Percentiles rank a stretch among this genome's conserved stretches.
Conservation (phyloP, 805 yeast genomes). For the Ogataea angusta region DNA sequence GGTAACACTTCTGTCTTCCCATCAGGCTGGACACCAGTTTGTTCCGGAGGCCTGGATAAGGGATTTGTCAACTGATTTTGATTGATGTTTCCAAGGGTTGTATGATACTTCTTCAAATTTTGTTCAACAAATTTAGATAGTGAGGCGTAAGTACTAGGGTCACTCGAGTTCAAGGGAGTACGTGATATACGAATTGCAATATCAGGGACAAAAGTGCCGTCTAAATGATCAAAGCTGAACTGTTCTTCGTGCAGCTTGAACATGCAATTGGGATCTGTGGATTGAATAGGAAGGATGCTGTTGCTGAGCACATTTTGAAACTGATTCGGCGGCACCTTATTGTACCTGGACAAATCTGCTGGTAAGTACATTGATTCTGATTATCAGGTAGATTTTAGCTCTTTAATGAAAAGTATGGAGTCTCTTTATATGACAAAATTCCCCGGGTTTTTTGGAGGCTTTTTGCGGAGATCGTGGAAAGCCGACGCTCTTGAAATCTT, state of each 20-base stretch:
- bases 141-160: slow-evolving; percentile 52
- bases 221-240: slow-evolving; percentile 32
- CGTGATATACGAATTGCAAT: slow-evolving; percentile 34
- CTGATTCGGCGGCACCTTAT: slow-evolving; percentile 25
- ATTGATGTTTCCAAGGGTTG: slow-evolving; percentile 34
- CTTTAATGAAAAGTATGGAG: neutral
- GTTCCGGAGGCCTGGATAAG: slow-evolving; percentile 31
- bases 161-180: slow-evolving; percentile 35
- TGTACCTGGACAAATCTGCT: slow-evolving; percentile 27
- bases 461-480: neutral
- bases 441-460: neutral
- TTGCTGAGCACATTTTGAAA: slow-evolving; percentile 29
- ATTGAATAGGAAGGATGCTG: slow-evolving; percentile 33
- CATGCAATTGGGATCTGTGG: slow-evolving; percentile 34
- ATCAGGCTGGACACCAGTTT: slow-evolving; percentile 31
- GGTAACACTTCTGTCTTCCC: slow-evolving; percentile 35
- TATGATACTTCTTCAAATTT: slow-evolving; percentile 37
- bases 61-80: slow-evolving; percentile 42
- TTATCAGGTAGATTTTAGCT: neutral
- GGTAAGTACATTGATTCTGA: slow-evolving; percentile 31
- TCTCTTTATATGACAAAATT: neutral
- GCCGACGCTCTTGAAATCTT: neutral
- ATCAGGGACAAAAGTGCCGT: slow-evolving; percentile 32
- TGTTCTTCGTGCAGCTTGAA: slow-evolving; percentile 29
- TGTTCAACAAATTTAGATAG: slow-evolving; percentile 48